phyloP scores from a whole-genome alignment of 208 protist genomes.

The Naegleria gruberi region DNA sequence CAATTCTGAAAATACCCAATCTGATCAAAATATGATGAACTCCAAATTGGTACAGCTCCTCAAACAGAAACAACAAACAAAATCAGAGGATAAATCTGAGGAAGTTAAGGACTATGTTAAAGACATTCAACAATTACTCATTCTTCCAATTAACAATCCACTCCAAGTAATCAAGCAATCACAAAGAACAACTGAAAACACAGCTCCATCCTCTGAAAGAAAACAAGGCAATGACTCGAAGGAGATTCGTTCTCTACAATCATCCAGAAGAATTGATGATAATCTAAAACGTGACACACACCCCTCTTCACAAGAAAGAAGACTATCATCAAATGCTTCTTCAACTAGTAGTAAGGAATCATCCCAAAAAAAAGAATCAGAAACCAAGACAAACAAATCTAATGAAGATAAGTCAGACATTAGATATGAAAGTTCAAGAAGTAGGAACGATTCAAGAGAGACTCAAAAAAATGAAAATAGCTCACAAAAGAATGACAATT shows the following conservation, averaged over 20 bases:
- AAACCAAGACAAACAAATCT: too few species aligned
- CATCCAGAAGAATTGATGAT: neutral
- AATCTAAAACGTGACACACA: neutral
- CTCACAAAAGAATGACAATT: neutral
- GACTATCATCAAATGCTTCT: neutral
- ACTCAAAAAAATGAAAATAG: neutral
- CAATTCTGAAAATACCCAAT: too few species aligned
- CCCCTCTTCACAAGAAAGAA: neutral
- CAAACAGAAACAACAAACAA: too few species aligned
- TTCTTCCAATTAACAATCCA: neutral
- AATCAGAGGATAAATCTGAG: too few species aligned
- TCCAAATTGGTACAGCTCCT: too few species aligned
- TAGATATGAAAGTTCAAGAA: neutral
- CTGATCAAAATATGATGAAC: too few species aligned
- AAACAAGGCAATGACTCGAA: too few species aligned
- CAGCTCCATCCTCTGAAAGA: neutral
- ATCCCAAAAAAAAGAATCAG: too few species aligned
- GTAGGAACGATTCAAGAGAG: neutral
- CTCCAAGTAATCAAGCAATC: neutral
- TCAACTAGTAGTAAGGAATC: neutral
- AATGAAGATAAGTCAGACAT: neutral
- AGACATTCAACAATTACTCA: neutral
- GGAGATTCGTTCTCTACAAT: neutral
- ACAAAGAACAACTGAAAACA: neutral
- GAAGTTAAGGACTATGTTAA: neutral